Evolutionary conservation across 2,329 filamentous ascomycete species (phyloP), one percentile per base, ranked within the genome.

Genomic region (Ophiognomonia clavigignenti-juglandacearum): DNA sequence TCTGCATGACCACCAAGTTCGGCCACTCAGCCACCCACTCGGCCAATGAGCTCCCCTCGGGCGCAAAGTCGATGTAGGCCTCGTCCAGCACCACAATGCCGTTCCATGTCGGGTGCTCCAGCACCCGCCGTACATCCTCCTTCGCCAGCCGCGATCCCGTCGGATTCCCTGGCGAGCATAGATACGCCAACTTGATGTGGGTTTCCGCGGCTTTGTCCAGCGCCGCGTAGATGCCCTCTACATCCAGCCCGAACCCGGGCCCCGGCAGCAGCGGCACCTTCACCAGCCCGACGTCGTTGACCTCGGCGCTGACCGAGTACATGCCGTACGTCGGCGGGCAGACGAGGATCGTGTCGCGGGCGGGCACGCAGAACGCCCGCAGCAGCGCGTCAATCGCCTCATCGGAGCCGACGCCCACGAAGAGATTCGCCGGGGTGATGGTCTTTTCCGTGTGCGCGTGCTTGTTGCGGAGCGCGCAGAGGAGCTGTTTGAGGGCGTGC

Each of bases 311-410:
- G 16, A 98, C 93, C 39, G 82, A 75, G 73, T 98, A 98, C 93
- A 98, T 98, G 69, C 93, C 93, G 65, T 98, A 98, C 1, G 93
- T 98, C 1, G 93, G 93, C 16, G 93, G 93, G 62, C 92, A 97
- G 35, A 89, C 92, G 29, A 98, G 78, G 62, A 98, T 95, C 62
- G 87, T 89, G 69, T 98, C 93, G 55, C 77, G 77, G 38, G 85
- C 88, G 1, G 93, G 93, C 2, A 82, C 72, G 69, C 93, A 98
- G 73, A 98, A 98, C 67, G 88, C 93, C 44, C 93, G 85, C 50
- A 98, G 78, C 34, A 98, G 78, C 6, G 88, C 89, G 68, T 98
- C 93, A 63, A 98, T 96, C 54, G 89, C 92, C 75, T 98, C 93
- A 65, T 98, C 93, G 52, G 88, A 95, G 54, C 93, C 93, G 36